phyloP scores from a whole-genome alignment of 2,329 filamentous ascomycete species.

The Aspergillus sp. region DNA sequence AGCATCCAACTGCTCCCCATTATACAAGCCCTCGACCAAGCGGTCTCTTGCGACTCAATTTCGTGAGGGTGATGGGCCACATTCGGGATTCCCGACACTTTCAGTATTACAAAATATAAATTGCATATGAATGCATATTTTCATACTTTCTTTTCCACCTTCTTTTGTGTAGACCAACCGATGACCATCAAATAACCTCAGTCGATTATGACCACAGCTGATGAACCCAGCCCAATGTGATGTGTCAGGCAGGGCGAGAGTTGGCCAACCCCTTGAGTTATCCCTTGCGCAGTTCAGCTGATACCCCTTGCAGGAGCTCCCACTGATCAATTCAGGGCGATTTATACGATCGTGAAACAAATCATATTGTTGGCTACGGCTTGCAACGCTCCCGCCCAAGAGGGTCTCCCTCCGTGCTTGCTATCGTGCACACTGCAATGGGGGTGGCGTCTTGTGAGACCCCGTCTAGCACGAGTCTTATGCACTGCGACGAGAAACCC shows the following conservation, averaged over 20 bases:
- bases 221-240: slow-evolving; percentile 3
- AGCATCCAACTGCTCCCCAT: slow-evolving; percentile 47
- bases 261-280: slow-evolving; percentile 11
- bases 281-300: slow-evolving; percentile 6
- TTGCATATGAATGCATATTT: neutral
- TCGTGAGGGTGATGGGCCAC: slow-evolving; percentile 22
- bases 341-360: neutral
- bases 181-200: neutral
- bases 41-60: slow-evolving; percentile 2
- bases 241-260: neutral
- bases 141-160: neutral
- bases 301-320: slow-evolving; percentile 8
- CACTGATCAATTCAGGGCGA: neutral
- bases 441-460: neutral
- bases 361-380: neutral
- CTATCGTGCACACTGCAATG: neutral
- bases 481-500: neutral
- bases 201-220: neutral
- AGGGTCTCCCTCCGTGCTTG: neutral
- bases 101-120: slow-evolving; percentile 10
- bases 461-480: neutral
- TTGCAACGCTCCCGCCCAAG: neutral
- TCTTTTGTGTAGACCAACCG: neutral
- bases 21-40: slow-evolving; percentile 26
- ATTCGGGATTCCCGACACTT: slow-evolving; percentile 6